phyloP scores from a whole-genome alignment of 352 stramenopile genomes.

The Phytophthora aleatoria region DNA sequence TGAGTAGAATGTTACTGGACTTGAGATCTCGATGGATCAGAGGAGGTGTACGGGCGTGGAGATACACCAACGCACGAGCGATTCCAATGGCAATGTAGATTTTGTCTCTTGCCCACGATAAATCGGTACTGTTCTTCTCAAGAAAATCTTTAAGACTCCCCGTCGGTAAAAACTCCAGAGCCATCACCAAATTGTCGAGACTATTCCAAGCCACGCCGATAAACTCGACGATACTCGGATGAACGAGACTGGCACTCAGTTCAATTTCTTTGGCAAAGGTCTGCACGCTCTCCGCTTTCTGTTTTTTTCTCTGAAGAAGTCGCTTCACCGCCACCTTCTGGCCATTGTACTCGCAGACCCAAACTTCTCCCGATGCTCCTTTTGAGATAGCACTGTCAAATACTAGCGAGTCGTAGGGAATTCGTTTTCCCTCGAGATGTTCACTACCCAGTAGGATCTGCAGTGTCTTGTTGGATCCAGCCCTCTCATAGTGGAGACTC shows the following conservation, averaged over 20 bases:
- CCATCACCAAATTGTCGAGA: constrained; percentile 50
- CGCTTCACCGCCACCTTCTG: constrained; percentile 52
- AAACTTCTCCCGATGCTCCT: constrained; percentile 50
- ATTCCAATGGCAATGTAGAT: constrained; percentile 33
- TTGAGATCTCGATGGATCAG: constrained; percentile 42
- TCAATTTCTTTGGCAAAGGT: constrained; percentile 45
- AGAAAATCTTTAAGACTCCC: constrained; percentile 31
- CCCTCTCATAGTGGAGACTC: constrained; percentile 23
- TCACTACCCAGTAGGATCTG: constrained; percentile 25
- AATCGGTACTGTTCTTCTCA: constrained; percentile 7
- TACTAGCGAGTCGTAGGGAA: constrained; percentile 23
- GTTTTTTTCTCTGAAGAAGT: constrained; percentile 34
- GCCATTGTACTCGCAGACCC: constrained; percentile 48
- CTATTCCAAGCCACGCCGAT: constrained; percentile 52
- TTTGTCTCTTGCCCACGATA: constrained; percentile 42
- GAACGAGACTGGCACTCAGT: constrained; percentile 32
- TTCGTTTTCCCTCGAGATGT: constrained; percentile 23
- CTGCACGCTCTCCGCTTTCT: constrained; percentile 41
- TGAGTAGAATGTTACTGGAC: constrained; percentile 71
- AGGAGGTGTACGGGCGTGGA: constrained; percentile 26
- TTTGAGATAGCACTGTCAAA: constrained; percentile 31
- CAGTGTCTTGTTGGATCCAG: constrained; percentile 30
- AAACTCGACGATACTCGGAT: constrained; percentile 42
- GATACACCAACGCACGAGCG: constrained; percentile 34
- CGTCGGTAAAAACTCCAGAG: constrained; percentile 41